Base-by-base conservation (phyloP, 768 basidiomycete genomes). In the Porpolomopsis calyptriformis region DNA sequence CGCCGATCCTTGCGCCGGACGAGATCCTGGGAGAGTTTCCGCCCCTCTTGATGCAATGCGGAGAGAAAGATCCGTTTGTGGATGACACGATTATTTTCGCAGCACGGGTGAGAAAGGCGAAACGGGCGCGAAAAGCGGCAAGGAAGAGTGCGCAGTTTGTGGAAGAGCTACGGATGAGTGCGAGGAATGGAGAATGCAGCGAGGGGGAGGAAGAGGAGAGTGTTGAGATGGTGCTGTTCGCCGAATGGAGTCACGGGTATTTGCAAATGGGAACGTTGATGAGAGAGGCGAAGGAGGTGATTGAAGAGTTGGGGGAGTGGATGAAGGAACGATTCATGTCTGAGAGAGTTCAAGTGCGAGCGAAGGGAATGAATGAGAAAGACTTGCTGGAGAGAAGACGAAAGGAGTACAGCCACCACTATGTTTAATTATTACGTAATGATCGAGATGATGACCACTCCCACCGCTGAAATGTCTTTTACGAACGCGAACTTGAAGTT, bases 41-140 rank as follows among this genome's bases (percentile, higher is more conserved):
- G 23, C 91, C 89, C 8, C 73, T 97, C 35, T 74, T 93, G 50
- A 80, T 98, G 73, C 87, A 93, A 57, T 92, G 89, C 54, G 96
- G 96, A 14, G 96, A 98, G 65, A 92, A 90, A 58, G 74, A 77
- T 54, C 89, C 94, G 0, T 89, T 99, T 55, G 91, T 96, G 19
- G 96, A 99, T 62, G 96, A 98, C 60, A 97, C 91, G 0, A 84
- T 99, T 52, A 90, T 98, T 55, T 94, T 98, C 56, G 88, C 92
- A 2, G 94, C 93, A 11, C 81, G 88, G 24, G 72, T 99, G n/a
- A 73, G 94, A 22, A 89, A 97, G 60, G 94, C 96, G 12, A 99
- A 98, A 65, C 78, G 87, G 19, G 77, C 78, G 8, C 78, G 88
- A 26, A 85, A 81, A 61, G 65, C 70, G 12, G 84, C 71, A 1